Evolutionary conservation across 2,329 filamentous ascomycete genomes (phyloP).

Genomic region (Cladorrhinum sp.): DNA sequence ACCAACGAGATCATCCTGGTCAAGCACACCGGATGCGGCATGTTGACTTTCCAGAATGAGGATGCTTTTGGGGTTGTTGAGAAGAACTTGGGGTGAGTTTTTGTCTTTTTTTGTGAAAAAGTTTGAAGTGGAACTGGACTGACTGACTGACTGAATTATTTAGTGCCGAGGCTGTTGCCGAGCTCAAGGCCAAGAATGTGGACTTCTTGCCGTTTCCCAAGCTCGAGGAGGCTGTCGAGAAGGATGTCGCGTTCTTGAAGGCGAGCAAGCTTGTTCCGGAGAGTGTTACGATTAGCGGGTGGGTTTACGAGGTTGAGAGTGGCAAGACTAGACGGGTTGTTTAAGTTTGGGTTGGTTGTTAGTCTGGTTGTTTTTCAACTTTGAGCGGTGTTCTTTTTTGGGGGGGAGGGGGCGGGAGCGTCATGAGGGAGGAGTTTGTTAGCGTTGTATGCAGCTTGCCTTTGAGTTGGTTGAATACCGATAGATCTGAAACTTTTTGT

Average conservation of each 20-base stretch:
- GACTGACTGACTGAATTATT: background rate
- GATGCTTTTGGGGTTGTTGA: conserved; percentile 55
- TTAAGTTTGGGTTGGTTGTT: background rate
- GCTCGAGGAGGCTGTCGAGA: conserved; percentile 60
- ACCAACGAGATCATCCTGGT: conserved; percentile 72
- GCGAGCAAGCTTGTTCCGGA: conserved; percentile 58
- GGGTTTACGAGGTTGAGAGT: conserved; percentile 75
- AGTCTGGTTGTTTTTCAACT: background rate
- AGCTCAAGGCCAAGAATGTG: conserved; percentile 36
- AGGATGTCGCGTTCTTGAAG: conserved; percentile 65
- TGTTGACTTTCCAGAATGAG: conserved; percentile 65
- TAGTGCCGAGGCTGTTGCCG: conserved; percentile 21
- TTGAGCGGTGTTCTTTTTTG: too few relatives aligned
- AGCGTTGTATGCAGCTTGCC: too few relatives aligned
- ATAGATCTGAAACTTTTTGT: too few relatives aligned
- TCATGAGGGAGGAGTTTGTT: too few relatives aligned
- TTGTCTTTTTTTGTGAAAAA: background rate
- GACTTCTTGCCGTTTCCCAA: conserved; percentile 67
- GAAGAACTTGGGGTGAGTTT: conserved; percentile 50
- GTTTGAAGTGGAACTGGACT: background rate
- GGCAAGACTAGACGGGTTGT: conserved; percentile 44
- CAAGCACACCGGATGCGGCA: conserved; percentile 75
- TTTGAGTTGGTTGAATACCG: too few relatives aligned
- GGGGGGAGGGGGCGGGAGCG: too few relatives aligned
- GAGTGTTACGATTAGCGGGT: conserved; percentile 63